phyloP scores from a whole-genome alignment of 169 alveolate genomes.

The Pseudocohnilembus persalinus region DNA sequence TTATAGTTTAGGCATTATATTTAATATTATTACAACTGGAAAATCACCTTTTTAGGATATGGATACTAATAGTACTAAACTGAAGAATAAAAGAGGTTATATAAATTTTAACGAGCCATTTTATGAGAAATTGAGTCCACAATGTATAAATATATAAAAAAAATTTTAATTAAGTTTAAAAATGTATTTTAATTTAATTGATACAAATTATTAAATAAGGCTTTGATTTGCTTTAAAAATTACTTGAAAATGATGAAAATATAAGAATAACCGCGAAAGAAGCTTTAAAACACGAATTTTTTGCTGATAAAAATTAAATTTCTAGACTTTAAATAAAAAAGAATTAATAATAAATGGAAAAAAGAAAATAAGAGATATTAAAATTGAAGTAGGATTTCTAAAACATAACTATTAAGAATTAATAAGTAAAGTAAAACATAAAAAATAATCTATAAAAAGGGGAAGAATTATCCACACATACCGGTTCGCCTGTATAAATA shows the following conservation, averaged over 20 bases:
- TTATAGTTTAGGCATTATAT: background rate
- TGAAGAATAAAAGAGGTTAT: background rate
- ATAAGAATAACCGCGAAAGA: background rate
- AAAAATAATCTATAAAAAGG: no score
- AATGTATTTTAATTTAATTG: background rate
- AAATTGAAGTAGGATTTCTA: no score
- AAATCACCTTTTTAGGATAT: background rate
- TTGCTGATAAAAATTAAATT: background rate
- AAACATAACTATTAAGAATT: no score
- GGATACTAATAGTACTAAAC: background rate
- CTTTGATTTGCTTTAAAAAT: background rate
- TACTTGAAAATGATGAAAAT: background rate
- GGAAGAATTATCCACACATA: no score
- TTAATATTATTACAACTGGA: background rate
- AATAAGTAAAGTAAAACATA: no score
- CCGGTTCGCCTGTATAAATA: no score
- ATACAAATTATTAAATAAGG: background rate
- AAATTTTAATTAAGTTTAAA: no score
- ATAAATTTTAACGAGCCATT: background rate
- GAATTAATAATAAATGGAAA: no score
- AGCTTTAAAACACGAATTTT: background rate
- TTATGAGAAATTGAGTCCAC: background rate
- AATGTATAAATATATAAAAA: background rate
- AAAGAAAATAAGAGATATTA: no score
- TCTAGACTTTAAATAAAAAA: no score